Evolutionary conservation across 192 early-diverging fungal species (phyloP).

Genomic region (Gamsiella multidivaricata): DNA sequence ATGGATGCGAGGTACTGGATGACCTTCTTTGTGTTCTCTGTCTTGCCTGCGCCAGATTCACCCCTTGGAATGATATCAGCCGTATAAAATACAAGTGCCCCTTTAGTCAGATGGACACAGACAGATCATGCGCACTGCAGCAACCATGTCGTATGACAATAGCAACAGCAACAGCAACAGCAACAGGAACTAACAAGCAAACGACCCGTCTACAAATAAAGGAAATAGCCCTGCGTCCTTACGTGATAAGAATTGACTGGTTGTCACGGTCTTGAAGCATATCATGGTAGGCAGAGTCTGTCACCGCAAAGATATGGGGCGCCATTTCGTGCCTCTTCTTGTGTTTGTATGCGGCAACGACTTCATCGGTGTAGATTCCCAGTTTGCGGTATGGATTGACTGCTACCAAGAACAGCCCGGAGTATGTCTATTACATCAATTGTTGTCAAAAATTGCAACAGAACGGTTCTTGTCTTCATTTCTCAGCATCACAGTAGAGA

Average conservation of each 20-base stretch:
- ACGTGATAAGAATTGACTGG: conserved; percentile 98
- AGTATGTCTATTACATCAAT: conserved; percentile 83
- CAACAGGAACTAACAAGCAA: not conserved
- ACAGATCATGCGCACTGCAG: not conserved
- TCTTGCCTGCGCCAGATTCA: conserved; percentile 99
- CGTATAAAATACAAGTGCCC: not conserved
- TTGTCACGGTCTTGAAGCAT: conserved; percentile 95
- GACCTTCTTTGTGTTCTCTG: conserved; percentile 99
- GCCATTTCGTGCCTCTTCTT: conserved; percentile 79
- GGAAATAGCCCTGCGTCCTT: conserved; percentile 27
- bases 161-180: not conserved
- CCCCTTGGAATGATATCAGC: too few relatives aligned
- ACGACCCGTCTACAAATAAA: too few relatives aligned
- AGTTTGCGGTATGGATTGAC: conserved; percentile 97
- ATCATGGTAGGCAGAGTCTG: conserved; percentile 94
- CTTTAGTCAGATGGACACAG: not conserved
- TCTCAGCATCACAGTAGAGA: too few relatives aligned
- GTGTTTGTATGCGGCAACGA: conserved; percentile 74
- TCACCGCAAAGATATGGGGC: conserved; percentile 93
- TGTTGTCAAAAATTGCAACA: too few relatives aligned
- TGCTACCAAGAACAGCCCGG: conserved; percentile 98
- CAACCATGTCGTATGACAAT: not conserved
- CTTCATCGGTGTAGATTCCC: conserved; percentile 88
- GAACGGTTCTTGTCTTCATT: too few relatives aligned
- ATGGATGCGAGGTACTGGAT: conserved; percentile 97